phyloP scores from a whole-genome alignment of 176 grass and related monocot species.

The Carex kokanica region DNA sequence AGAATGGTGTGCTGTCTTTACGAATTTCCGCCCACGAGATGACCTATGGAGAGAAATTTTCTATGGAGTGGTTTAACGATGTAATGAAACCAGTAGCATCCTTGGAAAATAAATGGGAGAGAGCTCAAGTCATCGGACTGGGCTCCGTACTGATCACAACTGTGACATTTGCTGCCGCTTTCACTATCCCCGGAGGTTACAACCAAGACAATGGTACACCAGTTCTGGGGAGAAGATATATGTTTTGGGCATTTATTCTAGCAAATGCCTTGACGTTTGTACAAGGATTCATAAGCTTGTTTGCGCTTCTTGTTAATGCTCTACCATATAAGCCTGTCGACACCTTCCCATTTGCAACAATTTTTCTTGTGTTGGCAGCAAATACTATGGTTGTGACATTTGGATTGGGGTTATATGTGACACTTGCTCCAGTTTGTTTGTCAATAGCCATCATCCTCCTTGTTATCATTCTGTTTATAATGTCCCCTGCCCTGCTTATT shows the following conservation, averaged over 20 bases:
- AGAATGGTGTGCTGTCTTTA: too few relatives aligned
- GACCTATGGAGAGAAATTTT: too few relatives aligned
- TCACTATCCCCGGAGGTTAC: slow-evolving; percentile 3
- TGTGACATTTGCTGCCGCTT: slow-evolving; percentile 1
- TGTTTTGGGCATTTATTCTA: background rate
- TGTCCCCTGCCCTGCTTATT: too few relatives aligned
- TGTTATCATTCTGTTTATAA: background rate
- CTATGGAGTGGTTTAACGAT: too few relatives aligned
- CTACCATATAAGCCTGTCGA: accelerated
- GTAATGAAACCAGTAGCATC: too few relatives aligned
- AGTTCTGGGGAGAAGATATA: too few relatives aligned
- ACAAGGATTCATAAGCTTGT: background rate
- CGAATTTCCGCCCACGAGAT: too few relatives aligned
- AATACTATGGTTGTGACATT: background rate
- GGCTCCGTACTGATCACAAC: background rate
- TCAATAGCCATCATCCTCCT: background rate
- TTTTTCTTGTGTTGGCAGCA: background rate
- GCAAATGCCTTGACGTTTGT: background rate
- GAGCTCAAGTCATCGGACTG: background rate
- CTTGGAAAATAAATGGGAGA: background rate
- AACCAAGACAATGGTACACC: background rate
- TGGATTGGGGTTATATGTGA: background rate
- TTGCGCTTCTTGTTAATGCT: background rate
- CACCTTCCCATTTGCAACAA: too few relatives aligned
- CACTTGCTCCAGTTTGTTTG: background rate